Conservation (phyloP, 2,329 filamentous ascomycete genomes). For the Ambrosiella beaveri region DNA sequence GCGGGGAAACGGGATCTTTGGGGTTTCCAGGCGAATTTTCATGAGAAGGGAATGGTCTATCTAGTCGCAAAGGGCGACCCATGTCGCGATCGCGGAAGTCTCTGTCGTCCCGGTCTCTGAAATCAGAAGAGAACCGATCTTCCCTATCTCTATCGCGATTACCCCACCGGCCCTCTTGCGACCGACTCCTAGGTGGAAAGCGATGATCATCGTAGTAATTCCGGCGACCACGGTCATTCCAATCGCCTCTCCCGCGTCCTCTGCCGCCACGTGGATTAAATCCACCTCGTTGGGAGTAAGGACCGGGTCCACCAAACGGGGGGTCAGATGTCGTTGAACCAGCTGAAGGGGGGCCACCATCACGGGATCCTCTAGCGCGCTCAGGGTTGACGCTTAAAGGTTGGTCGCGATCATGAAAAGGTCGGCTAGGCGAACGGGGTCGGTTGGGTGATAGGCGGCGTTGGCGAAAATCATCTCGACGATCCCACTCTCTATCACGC, state of each 20-base stretch:
- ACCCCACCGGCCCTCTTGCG: slow-evolving; percentile 44
- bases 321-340: slow-evolving; percentile 55
- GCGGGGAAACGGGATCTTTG: slow-evolving; percentile 29
- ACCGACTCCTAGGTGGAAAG: slow-evolving; percentile 46
- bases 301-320: slow-evolving; percentile 31
- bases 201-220: slow-evolving; percentile 45
- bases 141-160: slow-evolving; percentile 36
- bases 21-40: slow-evolving; percentile 28
- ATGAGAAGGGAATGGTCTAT: slow-evolving; percentile 31
- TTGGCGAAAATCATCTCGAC: slow-evolving; percentile 28
- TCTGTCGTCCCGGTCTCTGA: slow-evolving; percentile 26
- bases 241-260: slow-evolving; percentile 27
- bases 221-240: slow-evolving; percentile 33
- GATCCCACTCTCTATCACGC: slow-evolving; percentile 40
- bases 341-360: slow-evolving; percentile 51
- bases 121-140: slow-evolving; percentile 24
- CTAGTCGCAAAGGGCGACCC: slow-evolving; percentile 30
- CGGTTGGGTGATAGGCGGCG: slow-evolving; percentile 21
- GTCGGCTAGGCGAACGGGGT: slow-evolving; percentile 46
- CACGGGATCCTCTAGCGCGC: slow-evolving; percentile 50
- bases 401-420: slow-evolving; percentile 43
- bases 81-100: slow-evolving; percentile 30
- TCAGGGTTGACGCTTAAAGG: slow-evolving; percentile 50
- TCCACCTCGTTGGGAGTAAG: slow-evolving; percentile 34
- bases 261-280: slow-evolving; percentile 38